Conservation (phyloP, 2,329 filamentous ascomycete species). For the Nemania bipapillata region DNA sequence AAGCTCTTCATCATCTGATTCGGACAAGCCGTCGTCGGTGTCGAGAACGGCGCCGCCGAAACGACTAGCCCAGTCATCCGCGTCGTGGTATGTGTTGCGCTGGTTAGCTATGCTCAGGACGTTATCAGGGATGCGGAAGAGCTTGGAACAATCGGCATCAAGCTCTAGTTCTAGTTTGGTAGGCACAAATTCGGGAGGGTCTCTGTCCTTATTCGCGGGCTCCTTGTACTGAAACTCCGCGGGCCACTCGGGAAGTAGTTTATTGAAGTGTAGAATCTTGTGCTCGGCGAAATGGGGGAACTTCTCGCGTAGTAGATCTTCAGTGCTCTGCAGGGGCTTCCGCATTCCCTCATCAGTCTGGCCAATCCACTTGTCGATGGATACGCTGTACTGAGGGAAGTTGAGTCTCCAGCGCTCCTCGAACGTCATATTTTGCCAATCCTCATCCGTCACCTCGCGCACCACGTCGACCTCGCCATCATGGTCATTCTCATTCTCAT, state of each 20-base stretch:
- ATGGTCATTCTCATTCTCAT: slow-evolving; percentile 21
- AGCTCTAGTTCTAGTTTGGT: slow-evolving; percentile 91
- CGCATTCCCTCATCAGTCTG: slow-evolving; percentile 68
- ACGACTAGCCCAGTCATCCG: slow-evolving; percentile 61
- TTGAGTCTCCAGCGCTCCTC: slow-evolving; percentile 56
- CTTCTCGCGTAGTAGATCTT: slow-evolving; percentile 79
- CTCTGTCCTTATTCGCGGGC: slow-evolving; percentile 79
- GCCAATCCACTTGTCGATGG: slow-evolving; percentile 52
- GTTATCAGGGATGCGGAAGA: slow-evolving; percentile 78
- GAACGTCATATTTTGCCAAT: slow-evolving; percentile 53
- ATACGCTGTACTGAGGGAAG: slow-evolving; percentile 59
- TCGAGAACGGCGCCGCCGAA: slow-evolving; percentile 56
- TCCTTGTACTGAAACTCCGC: slow-evolving; percentile 82
- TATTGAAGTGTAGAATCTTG: slow-evolving; percentile 79
- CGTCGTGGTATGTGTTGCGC: slow-evolving; percentile 59
- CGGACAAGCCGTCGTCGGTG: slow-evolving; percentile 53
- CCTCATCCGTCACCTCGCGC: slow-evolving; percentile 51
- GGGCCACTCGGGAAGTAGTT: slow-evolving; percentile 82
- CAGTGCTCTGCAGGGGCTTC: slow-evolving; percentile 75
- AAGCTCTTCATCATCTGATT: slow-evolving; percentile 62
- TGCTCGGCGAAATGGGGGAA: slow-evolving; percentile 85
- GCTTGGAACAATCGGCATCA: slow-evolving; percentile 84
- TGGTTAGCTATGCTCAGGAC: slow-evolving; percentile 65
- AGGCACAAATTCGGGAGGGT: slow-evolving; percentile 72
- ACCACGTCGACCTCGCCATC: slow-evolving; percentile 32